Conservation (phyloP, 2,329 filamentous ascomycete species). For the Stenocarpella maydis region DNA sequence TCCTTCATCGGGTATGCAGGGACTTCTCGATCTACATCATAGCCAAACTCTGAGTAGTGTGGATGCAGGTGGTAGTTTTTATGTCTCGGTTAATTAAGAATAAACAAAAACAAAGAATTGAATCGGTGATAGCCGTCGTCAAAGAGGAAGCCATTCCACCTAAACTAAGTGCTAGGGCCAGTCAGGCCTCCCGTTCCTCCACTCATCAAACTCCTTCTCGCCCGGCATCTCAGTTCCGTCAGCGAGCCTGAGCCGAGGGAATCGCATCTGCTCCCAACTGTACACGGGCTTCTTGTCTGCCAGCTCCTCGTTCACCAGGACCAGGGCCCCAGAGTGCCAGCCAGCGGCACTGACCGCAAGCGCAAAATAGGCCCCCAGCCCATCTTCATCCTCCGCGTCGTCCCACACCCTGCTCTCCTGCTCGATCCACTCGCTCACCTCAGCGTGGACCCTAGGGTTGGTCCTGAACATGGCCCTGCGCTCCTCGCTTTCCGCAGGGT, state of each 20-base stretch:
- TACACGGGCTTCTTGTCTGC: not conserved
- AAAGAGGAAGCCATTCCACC: too few species aligned
- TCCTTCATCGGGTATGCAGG: too few species aligned
- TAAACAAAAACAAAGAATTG: too few species aligned
- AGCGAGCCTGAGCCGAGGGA: not conserved
- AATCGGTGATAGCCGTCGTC: too few species aligned
- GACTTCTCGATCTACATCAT: too few species aligned
- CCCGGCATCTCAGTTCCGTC: slow-evolving; percentile 14
- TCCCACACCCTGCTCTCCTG: slow-evolving; percentile 17
- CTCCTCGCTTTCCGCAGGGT: slow-evolving; percentile 1
- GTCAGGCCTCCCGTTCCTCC: not conserved
- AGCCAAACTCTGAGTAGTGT: too few species aligned
- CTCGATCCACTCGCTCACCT: slow-evolving; percentile 19
- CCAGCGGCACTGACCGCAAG: not conserved
- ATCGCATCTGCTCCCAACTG: not conserved
- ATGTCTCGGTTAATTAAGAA: too few species aligned
- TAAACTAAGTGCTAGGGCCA: not conserved
- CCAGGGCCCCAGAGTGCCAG: not conserved
- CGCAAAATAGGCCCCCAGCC: not conserved
- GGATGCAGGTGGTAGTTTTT: too few species aligned
- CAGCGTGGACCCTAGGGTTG: not conserved
- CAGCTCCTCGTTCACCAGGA: slow-evolving; percentile 5
- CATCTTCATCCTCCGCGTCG: not conserved
- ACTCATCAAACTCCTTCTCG: slow-evolving; percentile 3
- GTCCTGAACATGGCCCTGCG: not conserved